A percentile compares a stretch with the other conserved stretches of the same genome.
These are phyloP conservation scores for Triticum monococcum DNA, from an alignment of 176 grass and related monocot species.

Conservation along the genomic window DNA sequence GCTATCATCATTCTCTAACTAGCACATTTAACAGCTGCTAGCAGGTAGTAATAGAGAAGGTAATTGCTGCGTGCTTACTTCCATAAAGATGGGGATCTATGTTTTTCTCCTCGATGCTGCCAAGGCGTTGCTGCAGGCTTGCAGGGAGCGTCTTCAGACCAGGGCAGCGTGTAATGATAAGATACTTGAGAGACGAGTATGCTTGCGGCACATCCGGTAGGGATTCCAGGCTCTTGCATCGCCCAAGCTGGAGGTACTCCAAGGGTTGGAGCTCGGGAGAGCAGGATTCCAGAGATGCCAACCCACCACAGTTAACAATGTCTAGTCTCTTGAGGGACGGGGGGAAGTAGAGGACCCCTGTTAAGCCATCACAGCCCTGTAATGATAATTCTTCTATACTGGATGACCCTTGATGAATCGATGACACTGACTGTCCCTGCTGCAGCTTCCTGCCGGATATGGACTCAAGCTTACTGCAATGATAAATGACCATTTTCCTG, in stretches of 20 bases:
- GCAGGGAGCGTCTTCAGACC: no score
- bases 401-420: not conserved
- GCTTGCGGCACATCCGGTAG: no score
- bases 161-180: rapidly evolving
- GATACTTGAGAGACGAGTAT: no score
- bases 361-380: not conserved
- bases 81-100: no score
- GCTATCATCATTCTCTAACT: not conserved
- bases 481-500: not conserved
- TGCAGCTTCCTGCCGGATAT: not conserved
- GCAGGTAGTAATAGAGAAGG: no score
- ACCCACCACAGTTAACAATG: not conserved
- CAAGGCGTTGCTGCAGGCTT: no score
- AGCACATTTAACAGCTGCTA: not conserved
- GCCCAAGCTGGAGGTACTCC: rapidly evolving
- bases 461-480: not conserved
- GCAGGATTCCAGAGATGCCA: no score
- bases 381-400: no score
- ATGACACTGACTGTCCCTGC: not conserved
- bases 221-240: rapidly evolving
- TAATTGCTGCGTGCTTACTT: no score
- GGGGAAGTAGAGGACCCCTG: not conserved
- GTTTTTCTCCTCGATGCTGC: rapidly evolving
- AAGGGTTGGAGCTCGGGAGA: no score
- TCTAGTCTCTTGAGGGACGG: not conserved